Evolutionary conservation across 108 stramenopile genomes (phyloP).

Genomic region (Nitzschia palea): DNA sequence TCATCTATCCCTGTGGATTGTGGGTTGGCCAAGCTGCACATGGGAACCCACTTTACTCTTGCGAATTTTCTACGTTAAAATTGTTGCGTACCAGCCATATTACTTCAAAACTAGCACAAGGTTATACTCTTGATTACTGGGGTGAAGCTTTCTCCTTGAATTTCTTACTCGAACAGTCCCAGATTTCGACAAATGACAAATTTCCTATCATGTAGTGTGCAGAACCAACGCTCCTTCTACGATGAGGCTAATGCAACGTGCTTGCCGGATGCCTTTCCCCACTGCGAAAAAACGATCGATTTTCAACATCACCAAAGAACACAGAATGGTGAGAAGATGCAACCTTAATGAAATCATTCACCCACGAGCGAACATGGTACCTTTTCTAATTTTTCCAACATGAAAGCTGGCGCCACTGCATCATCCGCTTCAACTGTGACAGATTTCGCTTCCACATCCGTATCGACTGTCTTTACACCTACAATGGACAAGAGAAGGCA

Average conservation of each 20-base stretch:
- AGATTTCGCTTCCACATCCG: conserved; percentile 70
- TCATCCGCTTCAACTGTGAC: conserved; percentile 65
- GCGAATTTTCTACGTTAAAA: no score
- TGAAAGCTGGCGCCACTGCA: conserved; percentile 48
- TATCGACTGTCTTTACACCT: conserved; percentile 70
- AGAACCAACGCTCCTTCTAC: not conserved
- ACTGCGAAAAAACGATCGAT: no score
- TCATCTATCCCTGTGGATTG: no score
- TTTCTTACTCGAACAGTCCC: no score
- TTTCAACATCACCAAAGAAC: not conserved
- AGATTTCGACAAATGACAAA: no score
- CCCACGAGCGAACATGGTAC: conserved; percentile 22
- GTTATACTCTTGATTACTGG: no score
- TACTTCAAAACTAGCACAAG: no score
- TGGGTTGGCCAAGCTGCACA: no score
- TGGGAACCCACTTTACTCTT: no score
- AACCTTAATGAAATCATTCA: not conserved
- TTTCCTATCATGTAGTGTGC: not conserved
- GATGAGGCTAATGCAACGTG: conserved; percentile 3
- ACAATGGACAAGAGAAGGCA: not conserved
- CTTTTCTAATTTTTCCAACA: conserved; percentile 79
- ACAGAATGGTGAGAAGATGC: not conserved
- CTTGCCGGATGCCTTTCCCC: conserved; percentile 22
- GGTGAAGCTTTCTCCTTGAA: no score
- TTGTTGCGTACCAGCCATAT: no score